Evolutionary conservation across 2,329 filamentous ascomycete species (phyloP), one percentile per base, ranked within the genome.

Genomic region (Thermochaetoides dissita): DNA sequence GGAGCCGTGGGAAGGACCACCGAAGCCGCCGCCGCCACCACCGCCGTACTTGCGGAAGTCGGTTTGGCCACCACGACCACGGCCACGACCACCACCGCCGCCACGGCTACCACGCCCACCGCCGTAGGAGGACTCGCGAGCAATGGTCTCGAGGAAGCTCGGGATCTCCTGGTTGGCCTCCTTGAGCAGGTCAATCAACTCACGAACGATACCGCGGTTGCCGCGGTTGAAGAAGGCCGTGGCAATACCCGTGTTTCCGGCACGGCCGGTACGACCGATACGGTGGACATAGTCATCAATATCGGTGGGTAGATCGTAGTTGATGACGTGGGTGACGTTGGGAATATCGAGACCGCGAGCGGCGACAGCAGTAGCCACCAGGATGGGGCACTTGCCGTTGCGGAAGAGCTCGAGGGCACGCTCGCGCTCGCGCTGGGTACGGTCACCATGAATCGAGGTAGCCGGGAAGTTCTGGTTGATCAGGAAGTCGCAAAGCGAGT

Each of bases 181-280:
- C 74, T 96, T 96, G 53, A 98, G 76, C 29, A 98, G 79, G n/a
- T 98, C 91, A 55, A 98, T 76, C 48, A 98, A 79, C 56, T 96
- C 91, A 53, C 91, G 84, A 51, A 96, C 91, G 54, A 98, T 86
- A 67, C 91, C 91, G 57, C 91, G 86, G 74, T 98, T 98, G 59
- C 89, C 89, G 60, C 91, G 89, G 77, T 98, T 98, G 81, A 98
- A 96, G 76, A 98, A 98, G 44, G 91, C 91, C 55, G 91, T 98
- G 6, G 91, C 85, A 53, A 94, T 81, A 81, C 91, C 91, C 57
- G 89, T 96, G 74, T 98, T 98, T 64, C 91, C 91, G 52, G 91
- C 91, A 86, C 91, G 91, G 61, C 91, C 91, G 51, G 91, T 98
- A 89, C 91, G 91, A 81, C 91, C 91, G 58, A 98, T 98, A 63